A percentile compares a stretch with the other conserved stretches of the same genome.
Evolutionary conservation across 768 basidiomycete species (phyloP).

Genomic region (Russula emetica): DNA sequence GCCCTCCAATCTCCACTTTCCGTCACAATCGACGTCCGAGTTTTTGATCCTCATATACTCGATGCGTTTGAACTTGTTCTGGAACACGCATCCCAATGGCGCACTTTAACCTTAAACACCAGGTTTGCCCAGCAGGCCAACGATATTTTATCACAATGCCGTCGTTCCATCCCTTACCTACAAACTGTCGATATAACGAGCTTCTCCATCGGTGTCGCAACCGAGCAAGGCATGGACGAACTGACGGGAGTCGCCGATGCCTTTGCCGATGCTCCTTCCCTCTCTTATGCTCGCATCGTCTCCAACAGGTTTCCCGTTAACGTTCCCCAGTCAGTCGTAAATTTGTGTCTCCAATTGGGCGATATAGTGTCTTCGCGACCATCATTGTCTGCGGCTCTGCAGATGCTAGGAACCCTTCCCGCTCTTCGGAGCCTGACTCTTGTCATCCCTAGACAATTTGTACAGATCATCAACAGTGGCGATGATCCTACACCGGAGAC

Average conservation of each 20-base stretch:
- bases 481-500: conserved; percentile 26
- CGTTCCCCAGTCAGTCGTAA: conserved; percentile 19
- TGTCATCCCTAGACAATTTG: conserved; percentile 35
- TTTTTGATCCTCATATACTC: conserved; percentile 33
- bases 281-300: conserved; percentile 28
- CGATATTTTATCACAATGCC: conserved; percentile 39
- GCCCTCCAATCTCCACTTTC: conserved; percentile 43
- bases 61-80: conserved; percentile 35
- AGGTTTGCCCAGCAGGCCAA: conserved; percentile 39
- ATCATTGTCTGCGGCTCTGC: conserved; percentile 25
- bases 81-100: conserved; percentile 43
- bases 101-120: conserved; percentile 41
- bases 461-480: conserved; percentile 30
- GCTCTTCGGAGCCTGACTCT: conserved; percentile 42
- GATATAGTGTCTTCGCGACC: conserved; percentile 28
- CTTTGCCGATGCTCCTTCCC: conserved; percentile 36
- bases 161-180: conserved; percentile 38
- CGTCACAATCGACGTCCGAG: conserved; percentile 41
- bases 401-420: conserved; percentile 40
- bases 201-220: conserved; percentile 14
- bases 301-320: conserved; percentile 23
- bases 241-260: conserved; percentile 26
- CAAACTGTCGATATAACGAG: conserved; percentile 33
- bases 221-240: conserved; percentile 13
- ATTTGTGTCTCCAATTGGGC: conserved; percentile 22